These are phyloP conservation scores for Myotisia sp. DNA, from an alignment of 2,329 filamentous ascomycete genomes.

Conservation along the genomic window DNA sequence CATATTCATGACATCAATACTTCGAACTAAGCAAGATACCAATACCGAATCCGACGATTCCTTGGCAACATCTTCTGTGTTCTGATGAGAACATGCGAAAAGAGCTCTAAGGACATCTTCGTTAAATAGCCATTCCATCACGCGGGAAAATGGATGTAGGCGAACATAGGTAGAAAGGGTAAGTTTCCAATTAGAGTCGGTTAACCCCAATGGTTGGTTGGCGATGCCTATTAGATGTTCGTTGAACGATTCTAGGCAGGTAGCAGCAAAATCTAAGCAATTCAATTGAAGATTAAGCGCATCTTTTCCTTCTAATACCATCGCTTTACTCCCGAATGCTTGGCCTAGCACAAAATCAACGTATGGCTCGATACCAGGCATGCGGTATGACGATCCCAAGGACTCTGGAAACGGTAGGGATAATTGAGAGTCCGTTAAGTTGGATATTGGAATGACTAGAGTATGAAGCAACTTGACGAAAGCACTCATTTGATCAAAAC, in stretches of 20 bases:
- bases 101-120: conserved; percentile 69
- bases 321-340: conserved; percentile 54
- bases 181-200: conserved; percentile 56
- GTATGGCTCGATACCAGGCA: conserved; percentile 80
- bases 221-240: conserved; percentile 80
- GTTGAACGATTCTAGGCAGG: conserved; percentile 76
- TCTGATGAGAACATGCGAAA: conserved; percentile 65
- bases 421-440: conserved; percentile 47
- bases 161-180: conserved; percentile 64
- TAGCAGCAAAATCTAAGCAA: conserved; percentile 70
- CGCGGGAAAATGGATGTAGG: conserved; percentile 80
- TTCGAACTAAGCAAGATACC: conserved; percentile 61
- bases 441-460: conserved; percentile 47
- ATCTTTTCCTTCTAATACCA: conserved; percentile 55
- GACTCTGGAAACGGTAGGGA: conserved; percentile 73
- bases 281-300: conserved; percentile 59
- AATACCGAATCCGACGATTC: conserved; percentile 65
- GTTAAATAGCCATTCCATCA: conserved; percentile 98
- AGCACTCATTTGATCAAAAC: conserved; percentile 73
- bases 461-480: conserved; percentile 65
- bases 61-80: conserved; percentile 56
- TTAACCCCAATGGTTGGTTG: conserved; percentile 59
- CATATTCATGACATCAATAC: conserved; percentile 70
- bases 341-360: conserved; percentile 78
- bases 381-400: conserved; percentile 61